phyloP scores from a whole-genome alignment of 352 stramenopile genomes.

The Pythium insidiosum region DNA sequence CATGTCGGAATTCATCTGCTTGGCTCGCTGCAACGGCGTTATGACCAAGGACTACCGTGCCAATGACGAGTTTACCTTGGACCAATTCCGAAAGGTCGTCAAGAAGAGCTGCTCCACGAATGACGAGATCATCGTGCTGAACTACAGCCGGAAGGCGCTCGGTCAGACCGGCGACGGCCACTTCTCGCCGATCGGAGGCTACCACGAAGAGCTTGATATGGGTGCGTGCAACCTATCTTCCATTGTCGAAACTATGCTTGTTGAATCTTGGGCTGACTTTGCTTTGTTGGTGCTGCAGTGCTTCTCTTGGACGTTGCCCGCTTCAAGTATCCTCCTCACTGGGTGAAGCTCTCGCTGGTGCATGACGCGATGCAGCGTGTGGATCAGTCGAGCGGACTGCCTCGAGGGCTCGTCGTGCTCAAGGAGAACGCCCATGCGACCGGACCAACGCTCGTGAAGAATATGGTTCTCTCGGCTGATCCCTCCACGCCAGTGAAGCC shows the following conservation, averaged over 20 bases:
- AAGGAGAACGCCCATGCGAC: slow-evolving; percentile 9
- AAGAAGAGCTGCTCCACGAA: slow-evolving; percentile 61
- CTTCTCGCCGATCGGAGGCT: slow-evolving; percentile 95
- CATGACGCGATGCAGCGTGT: slow-evolving; percentile 45
- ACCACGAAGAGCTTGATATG: slow-evolving; percentile 86
- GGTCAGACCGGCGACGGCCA: slow-evolving; percentile 95
- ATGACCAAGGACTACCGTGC: slow-evolving; percentile 35
- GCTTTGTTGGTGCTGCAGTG: slow-evolving; percentile 35
- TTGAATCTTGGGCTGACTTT: background rate
- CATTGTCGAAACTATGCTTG: too few relatives aligned
- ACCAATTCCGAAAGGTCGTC: slow-evolving; percentile 55
- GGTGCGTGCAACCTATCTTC: too few relatives aligned
- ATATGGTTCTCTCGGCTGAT: slow-evolving; percentile 18
- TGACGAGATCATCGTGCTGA: slow-evolving; percentile 87
- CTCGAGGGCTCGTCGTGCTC: slow-evolving; percentile 8
- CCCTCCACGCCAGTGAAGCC: slow-evolving; percentile 21
- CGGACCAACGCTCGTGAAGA: slow-evolving; percentile 24
- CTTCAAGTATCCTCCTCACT: slow-evolving; percentile 94
- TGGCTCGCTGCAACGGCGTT: slow-evolving; percentile 56
- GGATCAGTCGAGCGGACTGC: slow-evolving; percentile 36
- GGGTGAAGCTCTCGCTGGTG: slow-evolving; percentile 51
- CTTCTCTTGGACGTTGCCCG: slow-evolving; percentile 95
- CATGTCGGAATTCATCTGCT: slow-evolving; percentile 50
- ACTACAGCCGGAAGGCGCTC: slow-evolving; percentile 88
- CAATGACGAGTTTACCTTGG: slow-evolving; percentile 39